Evolutionary conservation across 306 rosid genomes (phyloP).

Genomic region (Sphenostylis stenocarpa): DNA sequence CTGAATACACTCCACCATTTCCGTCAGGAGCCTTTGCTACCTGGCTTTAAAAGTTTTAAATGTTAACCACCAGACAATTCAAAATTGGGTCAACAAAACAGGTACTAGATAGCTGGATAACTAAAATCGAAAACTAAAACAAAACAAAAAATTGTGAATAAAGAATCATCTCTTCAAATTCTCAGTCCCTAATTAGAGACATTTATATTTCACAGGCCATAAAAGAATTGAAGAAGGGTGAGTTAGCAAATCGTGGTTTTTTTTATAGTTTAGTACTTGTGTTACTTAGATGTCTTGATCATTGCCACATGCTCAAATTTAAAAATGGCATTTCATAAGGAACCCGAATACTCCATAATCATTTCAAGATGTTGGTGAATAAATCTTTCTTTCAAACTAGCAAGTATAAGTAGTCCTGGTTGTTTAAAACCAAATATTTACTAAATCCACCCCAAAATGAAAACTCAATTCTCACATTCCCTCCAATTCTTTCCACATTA

Average conservation of each 20-base stretch:
- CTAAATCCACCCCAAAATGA: background rate
- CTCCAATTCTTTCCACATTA: background rate
- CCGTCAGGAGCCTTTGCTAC: slow-evolving; percentile 98
- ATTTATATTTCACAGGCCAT: background rate
- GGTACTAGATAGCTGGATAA: slow-evolving; percentile 24
- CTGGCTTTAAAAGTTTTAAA: slow-evolving; percentile 61
- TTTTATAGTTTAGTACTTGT: background rate
- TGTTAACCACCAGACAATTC: slow-evolving; percentile 29
- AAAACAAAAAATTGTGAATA: background rate
- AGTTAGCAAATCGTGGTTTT: background rate
- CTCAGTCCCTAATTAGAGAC: slow-evolving; percentile 8
- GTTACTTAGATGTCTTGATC: background rate
- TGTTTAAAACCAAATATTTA: background rate
- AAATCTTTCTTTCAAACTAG: background rate
- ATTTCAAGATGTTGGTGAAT: background rate
- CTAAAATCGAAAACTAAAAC: slow-evolving; percentile 3
- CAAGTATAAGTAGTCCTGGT: background rate
- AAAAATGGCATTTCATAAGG: background rate
- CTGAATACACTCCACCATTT: slow-evolving; percentile 96
- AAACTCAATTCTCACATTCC: background rate
- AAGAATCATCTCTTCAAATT: slow-evolving; percentile 7
- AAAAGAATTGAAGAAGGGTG: background rate
- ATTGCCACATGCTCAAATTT: background rate
- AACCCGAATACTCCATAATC: background rate
- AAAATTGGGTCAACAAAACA: slow-evolving; percentile 25